Evolutionary conservation across 2,329 filamentous ascomycete species (phyloP), one percentile per base, ranked within the genome.

Genomic region (Scleromitrula shiraiana): DNA sequence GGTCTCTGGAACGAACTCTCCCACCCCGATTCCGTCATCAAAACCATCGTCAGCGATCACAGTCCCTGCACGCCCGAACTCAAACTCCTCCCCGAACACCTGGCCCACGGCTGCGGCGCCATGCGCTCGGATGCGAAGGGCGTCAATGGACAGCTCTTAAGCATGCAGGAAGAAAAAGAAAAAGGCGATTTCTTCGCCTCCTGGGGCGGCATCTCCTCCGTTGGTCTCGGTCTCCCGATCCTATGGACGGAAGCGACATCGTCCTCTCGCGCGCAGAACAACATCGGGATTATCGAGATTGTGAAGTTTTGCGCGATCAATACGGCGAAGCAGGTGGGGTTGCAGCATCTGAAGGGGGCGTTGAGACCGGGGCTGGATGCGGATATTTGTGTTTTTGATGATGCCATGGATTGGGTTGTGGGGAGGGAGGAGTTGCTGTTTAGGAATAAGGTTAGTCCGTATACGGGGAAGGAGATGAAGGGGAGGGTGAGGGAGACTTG

Each of bases 121-220:
- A 56, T 69, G 3, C 51, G 59, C 30, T 22, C 43, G 7, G 40
- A 51, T 15, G 53, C 53, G 1, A 60, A 56, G 37, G 51, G 47
- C 6, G 59, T 60, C 1, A 60, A 60, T 27, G 59, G 57, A 6
- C 53, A 58, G 27, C 33, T 46, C 10, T 20, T 46, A 2, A 40
- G 58, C 7, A 59, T 67, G 64, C 63, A 64, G 20, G 65, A 69
- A 8, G 61, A 67, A 1, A 63, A 67, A 30, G 67, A 70, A 19
- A 66, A 68, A 20, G 93, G 93, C 30, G 88, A 97, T 69, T 97
- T 98, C 75, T 93, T 97, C 69, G 81, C 85, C 4, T 90, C 90
- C 1, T 98, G 93, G 93, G 93, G 93, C 46, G 93, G 93, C 12
- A 95, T 98, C 61, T 91, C 87, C 4, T 93, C 86, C 4, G 91